Percentiles rank a stretch among this genome's conserved stretches.
phyloP scores from a whole-genome alignment of 2,329 filamentous ascomycete genomes.

The Knufia fluminis region DNA sequence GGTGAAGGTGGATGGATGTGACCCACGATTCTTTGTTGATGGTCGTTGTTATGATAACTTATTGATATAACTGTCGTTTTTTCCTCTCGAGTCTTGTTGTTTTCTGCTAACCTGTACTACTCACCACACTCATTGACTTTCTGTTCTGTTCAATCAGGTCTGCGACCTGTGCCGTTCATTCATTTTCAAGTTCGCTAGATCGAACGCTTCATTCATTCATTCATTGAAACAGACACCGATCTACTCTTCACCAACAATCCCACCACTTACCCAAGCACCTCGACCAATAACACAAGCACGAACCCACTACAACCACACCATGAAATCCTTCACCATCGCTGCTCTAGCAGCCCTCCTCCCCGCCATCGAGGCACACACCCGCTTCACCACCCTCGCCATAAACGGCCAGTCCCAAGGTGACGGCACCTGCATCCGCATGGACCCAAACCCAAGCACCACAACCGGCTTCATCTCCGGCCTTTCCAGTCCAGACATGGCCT shows the following conservation, averaged over 20 bases:
- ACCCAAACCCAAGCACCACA: constrained; percentile 41
- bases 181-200: not conserved
- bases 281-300: not conserved
- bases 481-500: constrained; percentile 56
- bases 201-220: not conserved
- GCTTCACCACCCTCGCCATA: constrained; percentile 56
- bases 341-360: constrained; percentile 23
- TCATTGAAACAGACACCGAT: no score
- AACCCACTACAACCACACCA: no score
- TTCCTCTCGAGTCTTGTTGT: no score
- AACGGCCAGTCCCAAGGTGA: constrained; percentile 57
- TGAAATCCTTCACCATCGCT: not conserved
- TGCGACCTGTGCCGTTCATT: not conserved
- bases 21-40: no score
- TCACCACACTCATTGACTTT: no score
- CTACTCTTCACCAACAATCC: not conserved
- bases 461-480: constrained; percentile 52
- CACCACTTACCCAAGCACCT: no score
- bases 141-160: not conserved
- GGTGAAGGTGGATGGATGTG: no score
- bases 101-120: no score
- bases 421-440: constrained; percentile 63
- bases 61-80: no score
- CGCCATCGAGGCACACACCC: constrained; percentile 47
- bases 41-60: no score